phyloP scores from a whole-genome alignment of 1,139 yeast genomes.

The Debaryomyces coudertii region DNA sequence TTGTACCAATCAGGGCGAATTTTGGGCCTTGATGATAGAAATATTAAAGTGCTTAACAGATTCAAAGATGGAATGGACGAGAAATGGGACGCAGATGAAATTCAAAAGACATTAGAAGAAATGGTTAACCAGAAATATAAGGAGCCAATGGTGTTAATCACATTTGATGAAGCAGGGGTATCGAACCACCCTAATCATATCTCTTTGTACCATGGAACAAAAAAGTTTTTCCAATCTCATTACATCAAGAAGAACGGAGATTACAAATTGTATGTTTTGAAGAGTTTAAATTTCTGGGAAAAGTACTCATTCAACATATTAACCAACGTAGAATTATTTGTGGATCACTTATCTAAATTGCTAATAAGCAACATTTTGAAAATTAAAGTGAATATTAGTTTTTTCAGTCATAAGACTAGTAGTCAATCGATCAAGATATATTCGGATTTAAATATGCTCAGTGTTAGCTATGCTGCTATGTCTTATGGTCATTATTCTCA shows the following conservation, averaged over 20 bases:
- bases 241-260: conserved; percentile 14
- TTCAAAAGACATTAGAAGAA: conserved; percentile 33
- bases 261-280: conserved; percentile 41
- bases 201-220: conserved; percentile 62
- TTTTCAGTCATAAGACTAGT: conserved; percentile 31
- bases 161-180: conserved; percentile 84
- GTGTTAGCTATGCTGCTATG: conserved; percentile 75
- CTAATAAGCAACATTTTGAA: conserved; percentile 37
- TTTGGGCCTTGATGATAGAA: conserved; percentile 52
- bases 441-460: conserved; percentile 59
- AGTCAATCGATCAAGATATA: conserved; percentile 44
- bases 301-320: conserved; percentile 57
- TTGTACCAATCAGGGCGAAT: conserved; percentile 57
- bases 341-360: conserved; percentile 35
- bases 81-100: conserved; percentile 61
- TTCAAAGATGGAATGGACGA: conserved; percentile 73
- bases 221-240: conserved; percentile 29
- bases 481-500: conserved; percentile 81
- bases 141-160: conserved; percentile 51
- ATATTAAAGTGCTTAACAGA: conserved; percentile 51
- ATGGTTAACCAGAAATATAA: conserved; percentile 24
- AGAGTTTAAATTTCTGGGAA: conserved; percentile 48
- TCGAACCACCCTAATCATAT: conserved; percentile 87
- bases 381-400: conserved; percentile 45
- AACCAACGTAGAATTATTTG: conserved; percentile 49